phyloP scores from a whole-genome alignment of 768 basidiomycete genomes.

The Clitopilus passeckerianus region DNA sequence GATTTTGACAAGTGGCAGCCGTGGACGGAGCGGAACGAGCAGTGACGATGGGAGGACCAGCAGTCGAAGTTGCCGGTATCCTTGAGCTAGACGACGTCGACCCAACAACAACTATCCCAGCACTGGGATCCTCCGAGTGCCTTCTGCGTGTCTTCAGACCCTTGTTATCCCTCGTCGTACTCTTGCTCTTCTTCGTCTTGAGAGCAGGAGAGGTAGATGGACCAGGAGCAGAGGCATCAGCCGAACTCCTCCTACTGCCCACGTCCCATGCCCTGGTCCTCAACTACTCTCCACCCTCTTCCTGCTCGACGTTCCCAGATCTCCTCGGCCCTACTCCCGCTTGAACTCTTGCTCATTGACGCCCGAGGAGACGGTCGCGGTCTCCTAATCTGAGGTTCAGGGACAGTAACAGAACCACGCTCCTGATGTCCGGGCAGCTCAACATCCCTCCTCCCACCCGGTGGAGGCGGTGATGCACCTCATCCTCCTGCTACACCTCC shows the following conservation, averaged over 20 bases:
- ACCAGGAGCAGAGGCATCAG: not conserved
- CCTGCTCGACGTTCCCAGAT: not conserved
- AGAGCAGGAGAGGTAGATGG: not conserved
- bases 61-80: not conserved
- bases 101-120: not conserved
- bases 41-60: not conserved
- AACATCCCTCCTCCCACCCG: not conserved
- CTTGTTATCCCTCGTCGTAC: not conserved
- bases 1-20: not conserved
- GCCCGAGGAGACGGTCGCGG: no score
- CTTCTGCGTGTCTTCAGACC: not conserved
- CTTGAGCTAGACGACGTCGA: not conserved
- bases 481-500: not conserved
- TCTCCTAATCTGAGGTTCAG: no score
- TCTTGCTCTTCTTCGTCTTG: not conserved
- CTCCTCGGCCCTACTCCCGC: not conserved
- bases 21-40: not conserved
- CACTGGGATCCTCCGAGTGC: not conserved
- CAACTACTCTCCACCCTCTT: not conserved
- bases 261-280: not conserved
- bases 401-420: no score
- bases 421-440: not conserved
- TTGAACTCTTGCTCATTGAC: not conserved
- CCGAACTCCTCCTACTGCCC: no score
- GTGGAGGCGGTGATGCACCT: not conserved